These are phyloP conservation scores for Trypethelium eluteriae DNA, from an alignment of 495 filamentous ascomycete genomes.

Conservation along the genomic window DNA sequence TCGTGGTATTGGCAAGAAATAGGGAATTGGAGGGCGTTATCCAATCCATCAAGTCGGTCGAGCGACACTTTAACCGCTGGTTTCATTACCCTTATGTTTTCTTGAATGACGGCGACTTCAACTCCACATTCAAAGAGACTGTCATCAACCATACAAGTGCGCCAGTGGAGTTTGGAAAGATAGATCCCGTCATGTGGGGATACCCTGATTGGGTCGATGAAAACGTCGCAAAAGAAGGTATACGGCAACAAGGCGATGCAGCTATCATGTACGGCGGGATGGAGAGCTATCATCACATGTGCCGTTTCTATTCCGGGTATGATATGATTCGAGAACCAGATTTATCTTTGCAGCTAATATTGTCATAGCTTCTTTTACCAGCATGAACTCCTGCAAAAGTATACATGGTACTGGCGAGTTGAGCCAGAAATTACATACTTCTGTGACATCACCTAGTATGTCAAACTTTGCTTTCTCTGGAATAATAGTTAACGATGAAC, in stretches of 20 bases:
- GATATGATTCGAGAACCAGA: slow-evolving; percentile 14
- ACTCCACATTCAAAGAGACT: slow-evolving; percentile 80
- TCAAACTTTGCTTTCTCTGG: slow-evolving; percentile 11
- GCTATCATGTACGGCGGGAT: slow-evolving; percentile 99
- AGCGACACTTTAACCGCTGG: slow-evolving; percentile 98
- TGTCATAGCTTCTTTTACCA: slow-evolving; percentile 83
- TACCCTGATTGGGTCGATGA: slow-evolving; percentile 94
- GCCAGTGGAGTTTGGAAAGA: slow-evolving; percentile 87
- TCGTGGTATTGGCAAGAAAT: slow-evolving; percentile 92
- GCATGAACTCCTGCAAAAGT: slow-evolving; percentile 88
- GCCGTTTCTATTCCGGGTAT: slow-evolving; percentile 93
- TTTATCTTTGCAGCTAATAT: slow-evolving; percentile 6
- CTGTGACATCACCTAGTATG: slow-evolving; percentile 99
- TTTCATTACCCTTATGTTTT: slow-evolving; percentile 99
- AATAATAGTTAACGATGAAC: slow-evolving; percentile 27
- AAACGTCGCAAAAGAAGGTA: slow-evolving; percentile 89
- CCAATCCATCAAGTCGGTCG: slow-evolving; percentile 93
- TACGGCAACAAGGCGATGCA: slow-evolving; percentile 89
- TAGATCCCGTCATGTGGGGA: slow-evolving; percentile 87
- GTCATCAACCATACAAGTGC: slow-evolving; percentile 83
- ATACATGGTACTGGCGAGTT: slow-evolving; percentile 99
- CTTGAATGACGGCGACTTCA: slow-evolving; percentile 95
- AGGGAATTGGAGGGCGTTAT: slow-evolving; percentile 95
- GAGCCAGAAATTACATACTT: slow-evolving; percentile 99
- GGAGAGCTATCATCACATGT: slow-evolving; percentile 90